Base-by-base conservation (phyloP, 2,329 filamentous ascomycete species). In the Ophiostoma ips region DNA sequence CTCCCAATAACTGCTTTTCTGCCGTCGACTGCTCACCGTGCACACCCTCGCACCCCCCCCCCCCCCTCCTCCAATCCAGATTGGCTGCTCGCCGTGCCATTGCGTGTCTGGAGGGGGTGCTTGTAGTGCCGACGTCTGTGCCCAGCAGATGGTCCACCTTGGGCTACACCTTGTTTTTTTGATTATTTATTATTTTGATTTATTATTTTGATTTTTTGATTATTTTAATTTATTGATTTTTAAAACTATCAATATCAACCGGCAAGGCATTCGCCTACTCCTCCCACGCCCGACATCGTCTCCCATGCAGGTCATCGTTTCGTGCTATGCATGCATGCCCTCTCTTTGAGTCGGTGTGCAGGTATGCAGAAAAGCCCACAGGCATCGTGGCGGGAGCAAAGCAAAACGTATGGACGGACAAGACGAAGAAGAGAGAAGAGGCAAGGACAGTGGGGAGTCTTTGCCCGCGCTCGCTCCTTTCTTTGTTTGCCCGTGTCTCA, bases 401-500 rank as follows among this genome's bases (percentile, higher is more conserved):
- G 24, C 24, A 28, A 28, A 4, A 4, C 8, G 24, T 28, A 8
- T 28, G 24, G 24, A 28, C 24, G 24, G n/a, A n/a, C n/a, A n/a
- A n/a, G n/a, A n/a, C n/a, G n/a, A n/a, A n/a, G n/a, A n/a, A n/a
- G n/a, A n/a, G n/a, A n/a, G n/a, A n/a, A 38, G 11, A 19, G 7
- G 13, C 36, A 18, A n/a, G 19, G 36, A 38, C 36, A 18, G n/a
- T 18, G 19, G n/a, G 36, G 16, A 4, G 16, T 38, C 36, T 38
- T 38, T 38, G 37, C 21, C 16, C 18, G 37, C 9, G 19, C 28
- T 28, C 13, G 28, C 16, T 11, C 24, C 12, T 16, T 45, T 40
- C 34, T 52, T 52, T 52, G 50, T n/a, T 52, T 21, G 38, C 49
- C 28, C 16, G 33, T 52, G 46, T 52, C 41, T 46, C 47, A 49